Percentiles rank a stretch among this genome's conserved stretches.
These are phyloP conservation scores for Phlebopus sp. DNA, from an alignment of 1,284 basidiomycete genomes.

Conservation along the genomic window DNA sequence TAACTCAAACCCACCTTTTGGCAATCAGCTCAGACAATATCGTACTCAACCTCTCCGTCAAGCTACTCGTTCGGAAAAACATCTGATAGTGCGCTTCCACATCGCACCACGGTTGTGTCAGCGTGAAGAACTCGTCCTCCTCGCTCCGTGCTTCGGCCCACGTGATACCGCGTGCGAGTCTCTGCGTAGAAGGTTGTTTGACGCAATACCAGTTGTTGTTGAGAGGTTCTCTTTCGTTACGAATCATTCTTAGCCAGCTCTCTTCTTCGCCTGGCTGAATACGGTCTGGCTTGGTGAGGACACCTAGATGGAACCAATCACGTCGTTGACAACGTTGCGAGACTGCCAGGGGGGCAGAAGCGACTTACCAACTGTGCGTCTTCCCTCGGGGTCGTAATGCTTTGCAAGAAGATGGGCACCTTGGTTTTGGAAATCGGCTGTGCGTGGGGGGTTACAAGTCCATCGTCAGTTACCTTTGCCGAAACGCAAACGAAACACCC, in stretches of 20 bases:
- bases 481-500: constrained; percentile 1
- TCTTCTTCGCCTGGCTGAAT: constrained; percentile 61
- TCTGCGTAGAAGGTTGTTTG: constrained; percentile 63
- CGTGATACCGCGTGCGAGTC: constrained; percentile 52
- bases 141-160: constrained; percentile 56
- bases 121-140: constrained; percentile 69
- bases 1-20: constrained; percentile 47
- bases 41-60: constrained; percentile 53
- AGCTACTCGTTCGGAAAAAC: constrained; percentile 51
- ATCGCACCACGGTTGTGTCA: constrained; percentile 52
- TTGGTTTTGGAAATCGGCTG: constrained; percentile 78
- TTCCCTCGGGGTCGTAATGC: constrained; percentile 53
- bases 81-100: constrained; percentile 48
- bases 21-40: constrained; percentile 58
- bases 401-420: constrained; percentile 60
- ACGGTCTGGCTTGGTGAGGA: constrained; percentile 79
- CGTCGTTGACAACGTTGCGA: neutral
- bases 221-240: constrained; percentile 53
- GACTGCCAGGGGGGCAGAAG: neutral
- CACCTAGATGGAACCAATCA: constrained; percentile 55
- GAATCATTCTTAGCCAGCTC: constrained; percentile 57
- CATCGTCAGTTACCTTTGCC: neutral
- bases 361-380: constrained; percentile 63
- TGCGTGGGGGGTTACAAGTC: neutral
- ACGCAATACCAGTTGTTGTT: constrained; percentile 72